phyloP scores from a whole-genome alignment of 257 asterid genomes.

The Solanum dulcamara region DNA sequence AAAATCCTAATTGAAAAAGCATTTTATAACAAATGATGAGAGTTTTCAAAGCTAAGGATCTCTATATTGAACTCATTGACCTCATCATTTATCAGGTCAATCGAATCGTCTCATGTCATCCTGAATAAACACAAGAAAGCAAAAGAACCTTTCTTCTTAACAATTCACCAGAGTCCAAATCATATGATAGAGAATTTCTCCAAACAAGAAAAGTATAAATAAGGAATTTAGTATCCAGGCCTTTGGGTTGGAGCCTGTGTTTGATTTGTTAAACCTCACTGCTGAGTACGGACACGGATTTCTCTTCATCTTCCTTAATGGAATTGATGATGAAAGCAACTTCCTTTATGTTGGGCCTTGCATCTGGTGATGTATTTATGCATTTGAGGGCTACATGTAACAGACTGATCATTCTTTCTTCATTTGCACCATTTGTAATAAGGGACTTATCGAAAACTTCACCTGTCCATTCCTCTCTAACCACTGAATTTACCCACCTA shows the following conservation, averaged over 20 bases:
- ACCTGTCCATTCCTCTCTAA: conserved; percentile 69
- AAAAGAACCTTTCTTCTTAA: not conserved
- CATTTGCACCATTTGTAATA: conserved; percentile 40
- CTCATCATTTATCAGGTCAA: not conserved
- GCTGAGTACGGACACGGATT: conserved; percentile 9
- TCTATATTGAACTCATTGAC: not conserved
- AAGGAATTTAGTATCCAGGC: not conserved
- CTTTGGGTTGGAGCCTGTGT: not conserved
- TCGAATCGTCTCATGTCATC: not conserved
- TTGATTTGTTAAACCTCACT: not conserved
- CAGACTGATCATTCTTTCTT: conserved; percentile 53
- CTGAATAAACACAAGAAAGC: not conserved
- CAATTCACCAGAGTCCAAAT: not conserved
- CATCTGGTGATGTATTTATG: conserved; percentile 24
- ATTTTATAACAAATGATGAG: not conserved
- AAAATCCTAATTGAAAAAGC: not conserved
- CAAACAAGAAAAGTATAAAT: not conserved
- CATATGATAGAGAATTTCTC: not conserved
- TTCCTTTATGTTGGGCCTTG: conserved; percentile 39
- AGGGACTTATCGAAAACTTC: conserved; percentile 57
- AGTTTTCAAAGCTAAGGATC: not conserved
- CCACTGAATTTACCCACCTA: conserved; percentile 56
- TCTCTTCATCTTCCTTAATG: conserved; percentile 45
- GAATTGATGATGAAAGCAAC: conserved; percentile 35
- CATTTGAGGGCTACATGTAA: conserved; percentile 63